Conservation (phyloP, 352 stramenopile genomes). For the Albugo candida region DNA sequence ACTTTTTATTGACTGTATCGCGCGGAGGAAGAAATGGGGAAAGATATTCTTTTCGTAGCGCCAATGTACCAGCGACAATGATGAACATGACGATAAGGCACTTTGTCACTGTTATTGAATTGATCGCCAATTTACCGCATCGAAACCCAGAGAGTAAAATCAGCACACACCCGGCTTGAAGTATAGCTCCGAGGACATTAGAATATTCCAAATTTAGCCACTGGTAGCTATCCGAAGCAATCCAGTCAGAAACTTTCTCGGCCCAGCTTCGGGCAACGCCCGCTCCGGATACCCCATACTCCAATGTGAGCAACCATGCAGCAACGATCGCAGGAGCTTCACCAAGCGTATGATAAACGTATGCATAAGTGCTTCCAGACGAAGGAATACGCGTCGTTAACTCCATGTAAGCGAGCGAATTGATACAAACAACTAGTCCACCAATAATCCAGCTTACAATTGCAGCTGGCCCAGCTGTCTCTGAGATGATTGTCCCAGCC, state of each 20-base stretch:
- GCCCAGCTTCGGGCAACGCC: constrained; percentile 86
- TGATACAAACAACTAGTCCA: constrained; percentile 60
- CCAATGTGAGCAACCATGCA: constrained; percentile 76
- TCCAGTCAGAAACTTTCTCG: constrained; percentile 67
- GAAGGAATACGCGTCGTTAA: constrained; percentile 72
- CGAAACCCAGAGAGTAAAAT: constrained; percentile 68
- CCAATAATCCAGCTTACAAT: constrained; percentile 68
- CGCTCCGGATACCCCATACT: constrained; percentile 81
- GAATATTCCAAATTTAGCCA: constrained; percentile 40
- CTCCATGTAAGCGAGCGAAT: constrained; percentile 82
- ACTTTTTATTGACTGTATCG: constrained; percentile 8
- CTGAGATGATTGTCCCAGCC: constrained; percentile 54
- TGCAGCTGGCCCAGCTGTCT: constrained; percentile 49
- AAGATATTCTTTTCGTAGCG: constrained; percentile 70
- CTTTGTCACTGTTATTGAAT: constrained; percentile 72
- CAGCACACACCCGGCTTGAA: constrained; percentile 49
- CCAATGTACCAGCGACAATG: constrained; percentile 66
- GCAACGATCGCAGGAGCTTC: constrained; percentile 83
- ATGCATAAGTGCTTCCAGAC: constrained; percentile 82
- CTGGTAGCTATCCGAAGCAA: constrained; percentile 15
- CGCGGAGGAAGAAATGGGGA: constrained; percentile 54
- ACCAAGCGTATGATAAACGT: constrained; percentile 83
- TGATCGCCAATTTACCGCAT: constrained; percentile 81
- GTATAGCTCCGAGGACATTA: constrained; percentile 35
- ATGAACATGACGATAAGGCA: constrained; percentile 82